Evolutionary conservation across 2,329 filamentous ascomycete species (phyloP).

Genomic region (Venturia nashicola): DNA sequence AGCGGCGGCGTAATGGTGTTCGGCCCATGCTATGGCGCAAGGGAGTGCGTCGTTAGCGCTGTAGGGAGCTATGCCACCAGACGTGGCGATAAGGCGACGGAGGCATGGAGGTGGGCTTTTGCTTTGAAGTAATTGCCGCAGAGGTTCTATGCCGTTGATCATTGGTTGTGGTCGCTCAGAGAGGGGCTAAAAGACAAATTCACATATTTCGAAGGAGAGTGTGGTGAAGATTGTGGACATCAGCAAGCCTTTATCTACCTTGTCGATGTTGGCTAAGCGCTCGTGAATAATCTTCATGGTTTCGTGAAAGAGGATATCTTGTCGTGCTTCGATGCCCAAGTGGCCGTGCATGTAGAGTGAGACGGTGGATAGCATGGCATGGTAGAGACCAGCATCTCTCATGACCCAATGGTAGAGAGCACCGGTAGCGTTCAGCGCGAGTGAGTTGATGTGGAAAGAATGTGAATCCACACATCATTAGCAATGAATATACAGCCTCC

Average conservation of each 20-base stretch:
- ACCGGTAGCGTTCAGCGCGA: not conserved
- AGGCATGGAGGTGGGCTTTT: conserved; percentile 1
- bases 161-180: not conserved
- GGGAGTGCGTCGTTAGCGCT: not conserved
- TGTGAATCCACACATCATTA: not conserved
- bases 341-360: conserved; percentile 5
- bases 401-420: not conserved
- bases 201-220: not conserved
- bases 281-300: conserved; percentile 1
- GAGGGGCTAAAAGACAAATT: not conserved
- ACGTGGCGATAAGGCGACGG: not conserved
- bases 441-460: not conserved
- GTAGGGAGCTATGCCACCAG: not conserved
- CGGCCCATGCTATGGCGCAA: conserved; percentile 1
- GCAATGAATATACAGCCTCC: not conserved
- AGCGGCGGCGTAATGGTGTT: conserved; percentile 1
- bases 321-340: not conserved
- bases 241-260: not conserved
- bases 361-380: not conserved
- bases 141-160: not conserved
- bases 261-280: not conserved
- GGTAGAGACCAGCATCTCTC: not conserved
- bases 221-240: not conserved
- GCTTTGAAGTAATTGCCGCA: conserved; percentile 5
- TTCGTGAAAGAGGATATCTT: conserved; percentile 3